phyloP scores from a whole-genome alignment of 2,329 filamentous ascomycete genomes.

The Neonectria sp. region DNA sequence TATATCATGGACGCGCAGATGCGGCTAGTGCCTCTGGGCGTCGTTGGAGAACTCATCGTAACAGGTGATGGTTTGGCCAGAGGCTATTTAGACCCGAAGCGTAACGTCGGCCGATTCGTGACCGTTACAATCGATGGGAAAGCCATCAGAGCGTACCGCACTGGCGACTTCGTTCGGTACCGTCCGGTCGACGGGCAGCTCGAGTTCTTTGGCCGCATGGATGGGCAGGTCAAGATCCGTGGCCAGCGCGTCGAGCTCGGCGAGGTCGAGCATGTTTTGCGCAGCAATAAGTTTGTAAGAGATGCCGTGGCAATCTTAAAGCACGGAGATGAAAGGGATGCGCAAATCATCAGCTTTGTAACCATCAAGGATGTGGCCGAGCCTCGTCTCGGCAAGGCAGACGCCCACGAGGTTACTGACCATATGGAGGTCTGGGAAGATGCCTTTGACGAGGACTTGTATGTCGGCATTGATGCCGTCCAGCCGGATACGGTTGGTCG shows the following conservation, averaged over 20 bases:
- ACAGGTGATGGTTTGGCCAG: conserved; percentile 37
- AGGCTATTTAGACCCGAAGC: neutral
- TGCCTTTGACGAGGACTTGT: conserved; percentile 34
- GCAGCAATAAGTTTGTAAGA: conserved; percentile 23
- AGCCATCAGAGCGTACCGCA: conserved; percentile 27
- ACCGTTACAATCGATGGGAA: neutral
- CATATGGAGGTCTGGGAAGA: conserved; percentile 40
- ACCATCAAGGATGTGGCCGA: conserved; percentile 8
- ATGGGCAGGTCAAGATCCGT: conserved; percentile 41
- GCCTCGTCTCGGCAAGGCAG: neutral
- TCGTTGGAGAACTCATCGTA: conserved; percentile 35
- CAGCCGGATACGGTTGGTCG: conserved; percentile 32
- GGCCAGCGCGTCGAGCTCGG: conserved; percentile 43
- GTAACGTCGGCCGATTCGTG: neutral
- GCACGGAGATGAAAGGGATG: conserved; percentile 14
- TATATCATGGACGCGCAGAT: conserved; percentile 44
- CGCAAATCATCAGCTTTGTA: conserved; percentile 23
- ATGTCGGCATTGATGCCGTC: conserved; percentile 32
- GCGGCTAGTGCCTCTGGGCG: conserved; percentile 36
- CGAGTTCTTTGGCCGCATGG: conserved; percentile 37
- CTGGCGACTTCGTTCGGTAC: conserved; percentile 35
- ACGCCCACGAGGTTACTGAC: conserved; percentile 15
- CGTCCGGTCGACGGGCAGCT: conserved; percentile 33
- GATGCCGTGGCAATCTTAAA: conserved; percentile 38
- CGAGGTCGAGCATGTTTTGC: conserved; percentile 35